Evolutionary conservation across 1,139 yeast genomes (phyloP), one percentile per base, ranked within the genome.

Genomic region (Hanseniaspora gamundiae): DNA sequence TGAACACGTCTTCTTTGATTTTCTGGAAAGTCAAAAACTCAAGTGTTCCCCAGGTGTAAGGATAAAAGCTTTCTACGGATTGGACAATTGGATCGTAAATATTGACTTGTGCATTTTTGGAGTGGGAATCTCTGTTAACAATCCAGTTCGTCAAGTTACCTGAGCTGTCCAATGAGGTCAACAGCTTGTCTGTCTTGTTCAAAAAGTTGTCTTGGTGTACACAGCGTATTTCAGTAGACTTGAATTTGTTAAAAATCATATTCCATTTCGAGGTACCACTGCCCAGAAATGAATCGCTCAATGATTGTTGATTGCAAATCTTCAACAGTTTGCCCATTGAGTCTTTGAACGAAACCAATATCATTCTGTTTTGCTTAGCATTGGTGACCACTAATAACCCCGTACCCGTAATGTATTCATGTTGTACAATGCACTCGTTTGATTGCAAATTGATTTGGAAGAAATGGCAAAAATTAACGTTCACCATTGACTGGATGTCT

Each of bases 341-440:
- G 58, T 86, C 94, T 50, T 84, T 71, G 33, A 86, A 66, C 0
- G 81, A 68, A 3, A 85, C 59, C 42, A 83, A 66, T 11, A 81
- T 60, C 41, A 81, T 74, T 48, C 93, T 66, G 28, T 36, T 36
- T 8, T 24, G 29, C 17, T 21, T 6, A 36, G 28, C 27, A 22
- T 36, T 29, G 13, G 39, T 36, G 11, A 36, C 19, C 21, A 36
- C 28, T 14, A 36, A 13, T 16, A 36, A 21, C 11, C 27, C 39
- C 13, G 22, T n/a, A 11, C 24, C 24, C 9, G 36, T 14, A 4
- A 33, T 33, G n/a, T 17, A 33, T 33, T 33, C 36, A 19, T 33
- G 36, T 17, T 33, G 10, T 6, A n/a, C 36, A 33, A 33, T 33
- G 9, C 10, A 14, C 10, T 33, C 36, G 4, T 19, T 19, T 13